Conservation (phyloP, 1,284 basidiomycete species). For the Gymnopus androsaceus region DNA sequence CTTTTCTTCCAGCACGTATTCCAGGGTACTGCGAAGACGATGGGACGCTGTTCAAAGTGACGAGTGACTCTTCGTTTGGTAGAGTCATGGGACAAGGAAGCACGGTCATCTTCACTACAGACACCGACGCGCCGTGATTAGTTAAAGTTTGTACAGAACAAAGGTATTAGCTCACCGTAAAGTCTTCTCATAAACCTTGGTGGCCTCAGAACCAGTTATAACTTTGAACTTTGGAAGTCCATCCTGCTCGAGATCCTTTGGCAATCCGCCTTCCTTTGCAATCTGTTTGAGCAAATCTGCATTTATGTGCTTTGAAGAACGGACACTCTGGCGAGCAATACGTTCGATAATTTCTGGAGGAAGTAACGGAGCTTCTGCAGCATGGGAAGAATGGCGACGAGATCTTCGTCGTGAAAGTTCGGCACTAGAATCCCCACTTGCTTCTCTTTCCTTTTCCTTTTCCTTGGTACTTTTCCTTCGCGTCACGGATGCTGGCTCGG, state of each 20-base stretch:
- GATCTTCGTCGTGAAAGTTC: constrained; percentile 13
- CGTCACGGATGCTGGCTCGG: not conserved
- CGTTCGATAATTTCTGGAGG: constrained; percentile 27
- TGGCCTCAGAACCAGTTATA: constrained; percentile 41
- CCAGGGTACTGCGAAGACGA: constrained; percentile 48
- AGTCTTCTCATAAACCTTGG: constrained; percentile 40
- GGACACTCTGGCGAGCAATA: constrained; percentile 35
- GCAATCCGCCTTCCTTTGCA: constrained; percentile 30
- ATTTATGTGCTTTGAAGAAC: constrained; percentile 31
- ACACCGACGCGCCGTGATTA: not conserved
- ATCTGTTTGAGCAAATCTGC: constrained; percentile 44
- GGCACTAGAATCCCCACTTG: not conserved
- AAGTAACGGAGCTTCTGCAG: constrained; percentile 11
- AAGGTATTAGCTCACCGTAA: constrained; percentile 33
- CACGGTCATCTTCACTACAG: constrained; percentile 10
- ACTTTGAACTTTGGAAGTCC: constrained; percentile 38
- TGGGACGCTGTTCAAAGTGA: constrained; percentile 17
- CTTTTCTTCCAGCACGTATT: constrained; percentile 38
- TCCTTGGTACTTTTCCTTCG: constrained; percentile 3
- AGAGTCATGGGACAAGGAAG: constrained; percentile 7
- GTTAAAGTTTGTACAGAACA: not conserved
- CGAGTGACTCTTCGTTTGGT: constrained; percentile 4
- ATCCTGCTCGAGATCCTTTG: constrained; percentile 25
- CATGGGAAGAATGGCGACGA: constrained; percentile 10
- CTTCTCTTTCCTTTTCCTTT: constrained; percentile 3